Percentiles rank a stretch among this genome's conserved stretches.
Conservation (phyloP, 1,284 basidiomycete species). For the Apiotrichum akiyoshidainum region DNA sequence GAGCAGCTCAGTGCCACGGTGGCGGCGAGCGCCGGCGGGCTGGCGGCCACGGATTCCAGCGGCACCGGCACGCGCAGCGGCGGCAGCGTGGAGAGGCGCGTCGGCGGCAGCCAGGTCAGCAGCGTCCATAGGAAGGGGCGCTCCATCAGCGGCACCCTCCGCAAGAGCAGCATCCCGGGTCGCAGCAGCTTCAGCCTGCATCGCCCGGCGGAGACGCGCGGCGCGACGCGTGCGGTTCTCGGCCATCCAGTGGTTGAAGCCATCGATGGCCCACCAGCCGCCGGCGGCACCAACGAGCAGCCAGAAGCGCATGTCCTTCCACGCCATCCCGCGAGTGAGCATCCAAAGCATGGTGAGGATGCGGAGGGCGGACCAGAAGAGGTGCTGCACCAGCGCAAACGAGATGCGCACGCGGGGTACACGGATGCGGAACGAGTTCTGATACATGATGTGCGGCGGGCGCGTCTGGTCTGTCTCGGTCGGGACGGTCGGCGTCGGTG, state of each 20-base stretch:
- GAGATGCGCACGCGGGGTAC: conserved; percentile 21
- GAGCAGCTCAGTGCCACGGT: background rate
- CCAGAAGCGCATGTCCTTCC: conserved; percentile 38
- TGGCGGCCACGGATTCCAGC: background rate
- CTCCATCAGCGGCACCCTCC: background rate
- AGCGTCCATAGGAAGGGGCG: conserved; percentile 2
- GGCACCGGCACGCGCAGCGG: conserved; percentile 4
- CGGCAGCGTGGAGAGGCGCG: conserved; percentile 11
- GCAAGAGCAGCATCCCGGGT: background rate
- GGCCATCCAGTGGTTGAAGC: conserved; percentile 14
- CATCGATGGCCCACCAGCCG: conserved; percentile 40
- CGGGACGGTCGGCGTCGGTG: conserved; percentile 8
- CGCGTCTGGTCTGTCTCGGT: conserved; percentile 2
- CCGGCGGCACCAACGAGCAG: conserved; percentile 29
- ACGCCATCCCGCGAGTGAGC: conserved; percentile 38
- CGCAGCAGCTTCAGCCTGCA: conserved; percentile 5
- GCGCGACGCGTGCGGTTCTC: conserved; percentile 4
- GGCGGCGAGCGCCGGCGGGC: background rate
- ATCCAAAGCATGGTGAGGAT: conserved; percentile 39
- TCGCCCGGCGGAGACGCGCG: background rate
- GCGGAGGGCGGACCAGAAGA: conserved; percentile 35
- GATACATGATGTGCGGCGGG: conserved; percentile 9
- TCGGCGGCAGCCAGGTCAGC: conserved; percentile 2
- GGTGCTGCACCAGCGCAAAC: conserved; percentile 23
- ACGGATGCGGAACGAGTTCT: conserved; percentile 6